These are phyloP conservation scores for Citeromyces hawaiiensis DNA, from an alignment of 1,139 yeast genomes.

Conservation along the genomic window DNA sequence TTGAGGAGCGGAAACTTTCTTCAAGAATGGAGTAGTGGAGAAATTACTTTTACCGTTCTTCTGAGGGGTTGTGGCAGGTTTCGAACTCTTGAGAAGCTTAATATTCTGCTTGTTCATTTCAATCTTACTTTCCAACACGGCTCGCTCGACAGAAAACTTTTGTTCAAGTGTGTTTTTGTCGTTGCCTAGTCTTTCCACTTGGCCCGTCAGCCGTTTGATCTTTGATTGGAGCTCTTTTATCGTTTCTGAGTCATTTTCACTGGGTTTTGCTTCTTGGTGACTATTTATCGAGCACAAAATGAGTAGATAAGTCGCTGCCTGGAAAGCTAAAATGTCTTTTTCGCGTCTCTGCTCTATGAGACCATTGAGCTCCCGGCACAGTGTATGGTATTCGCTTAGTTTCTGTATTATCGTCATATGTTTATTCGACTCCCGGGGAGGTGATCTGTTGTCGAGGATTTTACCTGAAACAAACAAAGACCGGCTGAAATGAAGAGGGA, in stretches of 20 bases:
- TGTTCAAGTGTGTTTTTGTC: constrained; percentile 13
- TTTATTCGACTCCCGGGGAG: too few relatives aligned
- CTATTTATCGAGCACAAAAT: too few relatives aligned
- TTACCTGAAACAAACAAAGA: too few relatives aligned
- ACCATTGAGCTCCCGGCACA: too few relatives aligned
- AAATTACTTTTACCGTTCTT: constrained; percentile 10
- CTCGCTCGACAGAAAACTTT: constrained; percentile 16
- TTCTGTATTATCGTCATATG: too few relatives aligned
- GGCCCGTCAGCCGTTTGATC: constrained; percentile 1
- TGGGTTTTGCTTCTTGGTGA: too few relatives aligned
- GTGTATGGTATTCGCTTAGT: too few relatives aligned
- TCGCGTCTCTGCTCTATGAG: too few relatives aligned
- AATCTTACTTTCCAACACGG: constrained; percentile 20
- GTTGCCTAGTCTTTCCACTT: constrained; percentile 6
- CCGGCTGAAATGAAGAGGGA: too few relatives aligned
- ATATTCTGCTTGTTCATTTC: constrained; percentile 18
- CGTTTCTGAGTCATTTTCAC: not conserved
- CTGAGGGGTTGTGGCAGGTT: constrained; percentile 5
- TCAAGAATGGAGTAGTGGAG: constrained; percentile 14
- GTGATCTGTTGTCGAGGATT: too few relatives aligned
- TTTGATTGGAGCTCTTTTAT: constrained; percentile 1
- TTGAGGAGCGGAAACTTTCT: constrained; percentile 5
- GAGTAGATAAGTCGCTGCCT: too few relatives aligned
- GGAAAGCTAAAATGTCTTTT: too few relatives aligned
- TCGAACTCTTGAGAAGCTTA: constrained; percentile 10